phyloP scores from a whole-genome alignment of 2,329 filamentous ascomycete genomes.

The Didymella glomerata region DNA sequence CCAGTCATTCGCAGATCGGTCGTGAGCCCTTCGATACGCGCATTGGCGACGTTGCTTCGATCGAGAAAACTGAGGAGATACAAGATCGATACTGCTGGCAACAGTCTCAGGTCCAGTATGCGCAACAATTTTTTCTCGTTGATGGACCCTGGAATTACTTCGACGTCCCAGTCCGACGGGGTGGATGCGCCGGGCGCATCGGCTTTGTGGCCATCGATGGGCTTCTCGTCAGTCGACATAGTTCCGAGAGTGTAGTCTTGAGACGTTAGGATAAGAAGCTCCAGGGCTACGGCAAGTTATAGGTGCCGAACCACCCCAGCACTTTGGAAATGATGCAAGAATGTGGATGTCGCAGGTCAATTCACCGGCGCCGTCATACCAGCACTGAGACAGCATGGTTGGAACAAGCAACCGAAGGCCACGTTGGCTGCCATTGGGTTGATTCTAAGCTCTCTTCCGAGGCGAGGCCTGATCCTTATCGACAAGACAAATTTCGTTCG shows the following conservation, averaged over 20 bases:
- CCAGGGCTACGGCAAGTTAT: constrained; percentile 19
- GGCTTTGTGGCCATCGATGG: constrained; percentile 18
- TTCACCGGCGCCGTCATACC: constrained; percentile 20
- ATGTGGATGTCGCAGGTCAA: constrained; percentile 28
- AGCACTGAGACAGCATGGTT: constrained; percentile 5
- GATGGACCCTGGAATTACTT: constrained; percentile 43
- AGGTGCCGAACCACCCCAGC: constrained; percentile 4
- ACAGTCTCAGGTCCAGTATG: constrained; percentile 59
- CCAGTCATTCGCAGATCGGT: constrained; percentile 47
- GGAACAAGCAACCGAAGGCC: constrained; percentile 13
- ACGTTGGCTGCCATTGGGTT: constrained; percentile 31
- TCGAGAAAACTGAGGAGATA: constrained; percentile 54
- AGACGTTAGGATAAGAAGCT: background rate
- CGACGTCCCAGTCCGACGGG: constrained; percentile 40
- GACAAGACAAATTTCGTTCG: constrained; percentile 10
- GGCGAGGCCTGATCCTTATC: constrained; percentile 21
- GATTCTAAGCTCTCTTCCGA: constrained; percentile 19
- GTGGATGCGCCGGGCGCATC: constrained; percentile 30
- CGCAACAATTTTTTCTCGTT: constrained; percentile 67
- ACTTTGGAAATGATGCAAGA: constrained; percentile 46
- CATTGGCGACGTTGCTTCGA: constrained; percentile 57
- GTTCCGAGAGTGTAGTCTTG: background rate
- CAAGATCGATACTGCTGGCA: constrained; percentile 54
- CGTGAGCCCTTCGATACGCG: constrained; percentile 50
- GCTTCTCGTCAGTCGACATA: constrained; percentile 34